These are phyloP conservation scores for Suillus bovinus DNA, from an alignment of 768 basidiomycete genomes.

Conservation along the genomic window DNA sequence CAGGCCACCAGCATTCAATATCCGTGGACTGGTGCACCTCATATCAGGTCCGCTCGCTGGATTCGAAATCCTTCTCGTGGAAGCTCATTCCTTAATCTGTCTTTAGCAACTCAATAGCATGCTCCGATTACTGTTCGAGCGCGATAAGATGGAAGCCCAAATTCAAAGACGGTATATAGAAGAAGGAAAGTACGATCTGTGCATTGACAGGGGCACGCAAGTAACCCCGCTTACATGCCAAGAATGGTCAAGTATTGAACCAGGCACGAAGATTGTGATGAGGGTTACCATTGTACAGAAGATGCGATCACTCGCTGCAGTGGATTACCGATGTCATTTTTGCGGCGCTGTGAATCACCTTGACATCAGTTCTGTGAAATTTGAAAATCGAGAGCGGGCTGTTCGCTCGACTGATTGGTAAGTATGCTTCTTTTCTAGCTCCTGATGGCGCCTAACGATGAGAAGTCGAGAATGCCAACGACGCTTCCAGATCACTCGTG, in stretches of 20 bases:
- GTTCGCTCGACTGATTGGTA: conserved; percentile 30
- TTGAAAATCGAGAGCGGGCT: neutral
- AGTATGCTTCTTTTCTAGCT: neutral
- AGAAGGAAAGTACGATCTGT: conserved; percentile 24
- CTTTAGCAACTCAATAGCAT: conserved; percentile 8
- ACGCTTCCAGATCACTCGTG: conserved; percentile 27
- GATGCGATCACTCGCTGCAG: neutral
- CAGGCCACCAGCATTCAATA: conserved; percentile 21
- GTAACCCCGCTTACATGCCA: conserved; percentile 26
- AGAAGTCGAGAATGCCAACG: conserved; percentile 25
- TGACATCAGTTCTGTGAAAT: neutral
- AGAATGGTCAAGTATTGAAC: conserved; percentile 26
- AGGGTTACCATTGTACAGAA: conserved; percentile 25
- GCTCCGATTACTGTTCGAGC: conserved; percentile 18
- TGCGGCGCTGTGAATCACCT: conserved; percentile 6
- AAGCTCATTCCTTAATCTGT: neutral
- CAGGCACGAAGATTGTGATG: conserved; percentile 27
- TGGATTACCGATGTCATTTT: conserved; percentile 21
- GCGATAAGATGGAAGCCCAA: conserved; percentile 19
- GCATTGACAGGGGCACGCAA: conserved; percentile 23
- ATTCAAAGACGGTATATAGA: conserved; percentile 22
- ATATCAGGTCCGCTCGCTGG: conserved; percentile 16
- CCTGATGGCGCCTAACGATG: conserved; percentile 11
- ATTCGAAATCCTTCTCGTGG: neutral
- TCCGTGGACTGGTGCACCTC: conserved; percentile 25